Conservation (phyloP, 2,329 filamentous ascomycete species). For the Niveomyces coronatus region DNA sequence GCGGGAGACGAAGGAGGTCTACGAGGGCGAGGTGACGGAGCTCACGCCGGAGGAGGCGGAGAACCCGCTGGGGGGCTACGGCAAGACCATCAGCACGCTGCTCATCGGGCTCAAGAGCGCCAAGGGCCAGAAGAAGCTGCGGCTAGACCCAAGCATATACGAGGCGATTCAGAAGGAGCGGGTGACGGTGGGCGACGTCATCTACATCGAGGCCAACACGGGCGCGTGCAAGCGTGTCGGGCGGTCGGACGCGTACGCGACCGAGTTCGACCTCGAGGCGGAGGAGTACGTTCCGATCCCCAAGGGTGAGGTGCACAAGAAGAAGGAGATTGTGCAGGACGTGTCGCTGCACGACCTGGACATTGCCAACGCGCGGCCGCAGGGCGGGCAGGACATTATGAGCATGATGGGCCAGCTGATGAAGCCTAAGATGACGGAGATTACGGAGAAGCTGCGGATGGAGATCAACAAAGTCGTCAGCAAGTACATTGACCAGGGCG, state of each 20-base stretch:
- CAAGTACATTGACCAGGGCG: slow-evolving; percentile 97
- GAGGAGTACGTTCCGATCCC: slow-evolving; percentile 98
- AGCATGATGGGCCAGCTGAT: slow-evolving; percentile 99
- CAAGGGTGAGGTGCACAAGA: slow-evolving; percentile 98
- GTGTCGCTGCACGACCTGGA: slow-evolving; percentile 96
- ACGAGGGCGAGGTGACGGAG: slow-evolving; percentile 97
- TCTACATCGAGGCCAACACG: slow-evolving; percentile 99
- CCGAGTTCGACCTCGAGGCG: slow-evolving; percentile 95
- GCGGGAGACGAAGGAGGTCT: slow-evolving; percentile 97
- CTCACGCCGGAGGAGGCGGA: slow-evolving; percentile 96
- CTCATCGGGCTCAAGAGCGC: slow-evolving; percentile 91
- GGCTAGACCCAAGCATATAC: slow-evolving; percentile 95
- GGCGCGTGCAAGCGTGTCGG: slow-evolving; percentile 96
- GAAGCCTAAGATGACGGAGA: slow-evolving; percentile 99
- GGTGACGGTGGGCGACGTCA: slow-evolving; percentile 90
- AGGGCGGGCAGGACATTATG: slow-evolving; percentile 98
- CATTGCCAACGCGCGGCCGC: slow-evolving; percentile 86
- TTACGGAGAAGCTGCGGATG: slow-evolving; percentile 87
- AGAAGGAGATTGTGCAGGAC: slow-evolving; percentile 99
- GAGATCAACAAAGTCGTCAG: slow-evolving; percentile 99
- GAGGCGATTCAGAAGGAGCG: slow-evolving; percentile 98
- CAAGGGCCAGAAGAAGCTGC: slow-evolving; percentile 94
- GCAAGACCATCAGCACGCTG: slow-evolving; percentile 92
- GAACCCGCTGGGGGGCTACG: slow-evolving; percentile 93
- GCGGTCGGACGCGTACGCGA: slow-evolving; percentile 91